Percentiles rank a stretch among this genome's conserved stretches.
Evolutionary conservation across 2,329 filamentous ascomycete genomes (phyloP).

Genomic region (Xylaria sp.): DNA sequence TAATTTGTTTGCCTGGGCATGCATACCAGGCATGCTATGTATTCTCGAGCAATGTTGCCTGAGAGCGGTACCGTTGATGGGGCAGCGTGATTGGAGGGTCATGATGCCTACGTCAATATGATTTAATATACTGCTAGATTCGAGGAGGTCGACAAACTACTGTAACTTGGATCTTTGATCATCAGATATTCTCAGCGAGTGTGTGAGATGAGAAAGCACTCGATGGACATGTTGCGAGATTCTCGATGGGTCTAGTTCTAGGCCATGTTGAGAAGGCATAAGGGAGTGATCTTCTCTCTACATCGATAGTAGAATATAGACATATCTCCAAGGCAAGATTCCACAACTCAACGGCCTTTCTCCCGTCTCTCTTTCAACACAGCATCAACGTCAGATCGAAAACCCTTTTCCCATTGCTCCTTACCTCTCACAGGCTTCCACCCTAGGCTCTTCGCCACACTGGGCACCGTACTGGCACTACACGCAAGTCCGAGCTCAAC

Average conservation of each 20-base stretch:
- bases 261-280: too few species aligned
- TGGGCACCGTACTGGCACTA: conserved; percentile 44
- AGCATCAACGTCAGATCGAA: conserved; percentile 37
- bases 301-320: too few species aligned
- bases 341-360: background rate
- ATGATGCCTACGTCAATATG: too few species aligned
- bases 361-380: conserved; percentile 30
- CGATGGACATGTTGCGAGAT: too few species aligned
- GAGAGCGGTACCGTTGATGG: background rate
- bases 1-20: background rate
- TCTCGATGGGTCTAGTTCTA: too few species aligned
- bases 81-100: background rate
- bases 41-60: background rate
- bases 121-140: background rate
- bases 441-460: conserved; percentile 45
- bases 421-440: conserved; percentile 51
- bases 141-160: background rate
- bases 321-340: background rate
- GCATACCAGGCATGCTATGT: background rate
- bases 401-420: conserved; percentile 38
- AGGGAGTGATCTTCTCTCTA: background rate
- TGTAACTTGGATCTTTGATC: background rate
- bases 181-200: too few species aligned
- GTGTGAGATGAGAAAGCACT: too few species aligned
- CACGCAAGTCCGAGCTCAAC: conserved; percentile 52